Evolutionary conservation across 129 eudicot species (phyloP), one percentile per base, ranked within the genome.

Genomic region (Kitagawia praeruptora): DNA sequence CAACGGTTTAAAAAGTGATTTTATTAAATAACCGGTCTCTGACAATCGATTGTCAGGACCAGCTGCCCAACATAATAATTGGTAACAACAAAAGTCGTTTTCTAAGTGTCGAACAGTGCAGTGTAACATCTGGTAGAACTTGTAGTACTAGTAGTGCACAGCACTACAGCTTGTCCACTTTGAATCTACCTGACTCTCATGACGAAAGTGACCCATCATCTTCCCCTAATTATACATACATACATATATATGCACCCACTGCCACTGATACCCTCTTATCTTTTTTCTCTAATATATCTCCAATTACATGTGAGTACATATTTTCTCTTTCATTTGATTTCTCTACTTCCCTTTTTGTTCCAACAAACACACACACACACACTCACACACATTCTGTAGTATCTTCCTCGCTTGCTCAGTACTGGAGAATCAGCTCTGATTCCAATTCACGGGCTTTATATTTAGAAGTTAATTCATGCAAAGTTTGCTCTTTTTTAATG

Each of bases 201-300:
- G 92, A 87, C 77, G 92, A 91, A 80, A 91, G 89, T 84, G 97
- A 91, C 97, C 83, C 90, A 70, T 87, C 93, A 67, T 79, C 82
- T 84, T 85, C 77, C 58, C 64, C 67, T 40, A 40, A 41, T 42
- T 73, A 38, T 71, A 23, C 76, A 23, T 10, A 42, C 67, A 51
- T 18, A 51, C 8, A 49, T 51, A 51, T 51, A 18, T 18, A 18
- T 5, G 2, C 73, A 12, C 74, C 4, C 44, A 10, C 38, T 16
- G 0, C 4, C n/a, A 10, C 38, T 16, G 0, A 4, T 16, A 6
- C 5, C 15, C 21, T 39, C 49, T n/a, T 42, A 31, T 56, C 37
- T 75, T 75, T 27, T 70, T 78, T 78, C 44, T 51, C n/a, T 69
- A 15, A 6, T 40, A 4, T 40, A 40, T 40, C 73, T 76, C 51